Base-by-base conservation (phyloP, 495 filamentous ascomycete genomes). In the Penicillium cataractarum region DNA sequence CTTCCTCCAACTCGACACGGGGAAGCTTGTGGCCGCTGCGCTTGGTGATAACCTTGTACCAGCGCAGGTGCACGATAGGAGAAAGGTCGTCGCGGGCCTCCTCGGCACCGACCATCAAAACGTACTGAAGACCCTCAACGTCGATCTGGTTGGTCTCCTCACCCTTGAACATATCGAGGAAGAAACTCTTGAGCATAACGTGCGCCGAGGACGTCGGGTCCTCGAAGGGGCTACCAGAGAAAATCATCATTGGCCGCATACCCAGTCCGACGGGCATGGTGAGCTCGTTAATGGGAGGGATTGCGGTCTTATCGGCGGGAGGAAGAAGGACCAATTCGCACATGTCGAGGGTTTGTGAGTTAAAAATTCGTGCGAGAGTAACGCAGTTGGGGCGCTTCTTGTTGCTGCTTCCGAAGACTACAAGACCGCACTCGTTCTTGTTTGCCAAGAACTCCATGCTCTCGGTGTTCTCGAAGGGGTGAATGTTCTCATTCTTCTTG, bases 351-450 rank as follows among this genome's bases (percentile, higher is more conserved):
- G 97, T 82, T 78, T 92, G 90, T 76, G 89, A 82, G 72, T 87
- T 83, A 71, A 96, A 98, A 19, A 89, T 89, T 54, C 95, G 87
- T 31, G 87, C 80, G n/a, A 97, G 76, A 1, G 92, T 97, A 66
- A 99, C 73, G 60, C 86, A 88, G 74, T 98, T 92, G 10, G 94
- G 95, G 19, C 95, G 85, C 81, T 99, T 99, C 83, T 98, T 99
- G 74, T 80, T 90, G 78, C 88, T 87, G 72, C 84, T 89, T 27
- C 87, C 91, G 68, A 95, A 94, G 57, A 94, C 85, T 13, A 92
- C 79, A 22, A 95, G 74, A 6, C 88, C 88, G 66, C 91, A 87
- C 77, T 99, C 95, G 73, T 99, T 99, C 82, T 98, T 99, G 69
- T 92, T 86, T 63, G 88, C 88, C 79, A 98, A 90, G 81, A 99